A percentile compares a stretch with the other conserved stretches of the same genome.
Evolutionary conservation across 2,329 filamentous ascomycete species (phyloP).

Genomic region (Penicillium glabrum): DNA sequence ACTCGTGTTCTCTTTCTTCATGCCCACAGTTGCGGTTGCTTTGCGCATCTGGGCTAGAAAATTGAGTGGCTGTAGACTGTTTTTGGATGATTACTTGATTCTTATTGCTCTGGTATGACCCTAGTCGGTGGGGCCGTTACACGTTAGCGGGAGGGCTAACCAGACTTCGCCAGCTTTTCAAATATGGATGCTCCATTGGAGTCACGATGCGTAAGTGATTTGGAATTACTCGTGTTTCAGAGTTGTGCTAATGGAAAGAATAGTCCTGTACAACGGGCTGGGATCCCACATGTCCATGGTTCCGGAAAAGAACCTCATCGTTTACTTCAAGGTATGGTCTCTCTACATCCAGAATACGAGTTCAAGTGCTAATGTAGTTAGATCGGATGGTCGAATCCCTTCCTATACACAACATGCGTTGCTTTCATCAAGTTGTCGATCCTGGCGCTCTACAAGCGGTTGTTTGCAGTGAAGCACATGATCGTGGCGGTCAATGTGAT

Average conservation of each 20-base stretch:
- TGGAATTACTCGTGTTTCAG: neutral
- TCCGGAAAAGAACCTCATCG: slow-evolving; percentile 21
- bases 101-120: slow-evolving; percentile 26
- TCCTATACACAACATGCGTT: slow-evolving; percentile 27
- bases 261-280: slow-evolving; percentile 29
- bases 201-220: slow-evolving; percentile 24
- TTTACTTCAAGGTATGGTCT: slow-evolving; percentile 23
- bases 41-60: slow-evolving; percentile 27
- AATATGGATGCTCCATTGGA: slow-evolving; percentile 31
- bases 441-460: slow-evolving; percentile 28
- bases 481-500: slow-evolving; percentile 19
- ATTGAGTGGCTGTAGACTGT: slow-evolving; percentile 25
- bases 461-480: slow-evolving; percentile 26
- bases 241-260: neutral
- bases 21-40: slow-evolving; percentile 26
- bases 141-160: neutral
- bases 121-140: neutral
- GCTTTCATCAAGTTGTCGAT: slow-evolving; percentile 31
- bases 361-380: slow-evolving; percentile 1
- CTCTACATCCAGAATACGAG: neutral
- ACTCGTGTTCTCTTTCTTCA: slow-evolving; percentile 25
- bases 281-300: slow-evolving; percentile 30
- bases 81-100: slow-evolving; percentile 32
- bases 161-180: slow-evolving; percentile 20
- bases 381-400: slow-evolving; percentile 29